phyloP scores from a whole-genome alignment of 805 yeast species.

The Suhomyces xylopsoci region DNA sequence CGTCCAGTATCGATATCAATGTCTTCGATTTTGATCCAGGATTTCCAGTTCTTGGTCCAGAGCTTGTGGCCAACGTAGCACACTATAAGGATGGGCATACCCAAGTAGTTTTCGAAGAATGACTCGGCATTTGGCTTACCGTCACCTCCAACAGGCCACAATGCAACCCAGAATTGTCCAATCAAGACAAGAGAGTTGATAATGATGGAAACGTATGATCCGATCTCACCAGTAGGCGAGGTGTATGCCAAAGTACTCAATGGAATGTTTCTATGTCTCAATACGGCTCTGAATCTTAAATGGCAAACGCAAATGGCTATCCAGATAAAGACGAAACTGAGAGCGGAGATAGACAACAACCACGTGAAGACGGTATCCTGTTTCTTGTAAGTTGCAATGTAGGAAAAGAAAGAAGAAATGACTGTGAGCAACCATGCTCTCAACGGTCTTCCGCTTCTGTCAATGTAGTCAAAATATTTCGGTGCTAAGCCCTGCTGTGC shows the following conservation, averaged over 20 bases:
- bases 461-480: conserved; percentile 23
- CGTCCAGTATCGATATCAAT: conserved; percentile 21
- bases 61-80: conserved; percentile 24
- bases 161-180: conserved; percentile 29
- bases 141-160: conserved; percentile 18
- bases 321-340: conserved; percentile 26
- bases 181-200: conserved; percentile 23
- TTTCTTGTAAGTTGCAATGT: conserved; percentile 29
- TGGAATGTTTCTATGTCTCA: conserved; percentile 20
- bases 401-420: conserved; percentile 21
- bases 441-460: conserved; percentile 26
- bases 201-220: conserved; percentile 21
- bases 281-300: conserved; percentile 28
- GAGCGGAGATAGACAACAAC: conserved; percentile 28
- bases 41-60: conserved; percentile 21
- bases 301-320: conserved; percentile 25
- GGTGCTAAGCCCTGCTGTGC: conserved; percentile 30
- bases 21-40: conserved; percentile 17
- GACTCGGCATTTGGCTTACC: conserved; percentile 19
- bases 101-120: conserved; percentile 27
- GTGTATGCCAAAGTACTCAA: conserved; percentile 22
- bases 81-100: conserved; percentile 20
- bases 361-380: conserved; percentile 28
- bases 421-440: conserved; percentile 25
- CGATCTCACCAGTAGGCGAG: conserved; percentile 24